phyloP scores from a whole-genome alignment of 2,329 filamentous ascomycete species.

The Coleophoma crateriformis region DNA sequence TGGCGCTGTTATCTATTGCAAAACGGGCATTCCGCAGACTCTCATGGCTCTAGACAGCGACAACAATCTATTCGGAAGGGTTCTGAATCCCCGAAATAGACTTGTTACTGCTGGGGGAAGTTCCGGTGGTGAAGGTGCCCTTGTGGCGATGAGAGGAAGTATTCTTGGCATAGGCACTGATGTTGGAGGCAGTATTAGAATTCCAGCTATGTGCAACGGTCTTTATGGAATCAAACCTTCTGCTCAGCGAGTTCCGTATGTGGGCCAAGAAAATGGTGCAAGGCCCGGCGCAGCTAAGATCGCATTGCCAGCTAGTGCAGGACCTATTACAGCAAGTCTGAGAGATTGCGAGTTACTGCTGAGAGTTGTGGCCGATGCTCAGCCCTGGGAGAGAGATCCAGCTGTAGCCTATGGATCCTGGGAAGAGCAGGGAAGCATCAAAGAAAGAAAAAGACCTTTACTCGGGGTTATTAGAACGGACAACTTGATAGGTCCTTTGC shows the following conservation, averaged over 20 bases:
- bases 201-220: slow-evolving; percentile 42
- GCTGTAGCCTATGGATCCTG: slow-evolving; percentile 36
- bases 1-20: slow-evolving; percentile 63
- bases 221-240: slow-evolving; percentile 46
- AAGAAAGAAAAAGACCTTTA: slow-evolving; percentile 21
- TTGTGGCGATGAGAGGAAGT: slow-evolving; percentile 51
- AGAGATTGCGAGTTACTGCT: slow-evolving; percentile 43
- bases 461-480: slow-evolving; percentile 45
- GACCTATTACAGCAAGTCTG: slow-evolving; percentile 40
- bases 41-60: slow-evolving; percentile 48
- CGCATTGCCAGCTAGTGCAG: slow-evolving; percentile 39
- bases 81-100: slow-evolving; percentile 56
- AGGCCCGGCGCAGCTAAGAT: slow-evolving; percentile 46
- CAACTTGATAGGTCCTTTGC: slow-evolving; percentile 43
- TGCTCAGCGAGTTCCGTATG: slow-evolving; percentile 32
- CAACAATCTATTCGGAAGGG: slow-evolving; percentile 57
- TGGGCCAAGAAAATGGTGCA: slow-evolving; percentile 37
- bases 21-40: slow-evolving; percentile 63
- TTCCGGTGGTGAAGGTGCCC: slow-evolving; percentile 57
- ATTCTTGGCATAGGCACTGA: slow-evolving; percentile 57
- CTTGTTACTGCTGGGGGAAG: slow-evolving; percentile 55
- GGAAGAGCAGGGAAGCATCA: slow-evolving; percentile 22
- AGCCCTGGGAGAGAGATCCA: slow-evolving; percentile 41
- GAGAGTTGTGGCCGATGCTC: slow-evolving; percentile 43
- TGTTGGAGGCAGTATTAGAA: slow-evolving; percentile 41